phyloP scores from a whole-genome alignment of 31 red algal species.

The Odonthalia washingtoniensis region DNA sequence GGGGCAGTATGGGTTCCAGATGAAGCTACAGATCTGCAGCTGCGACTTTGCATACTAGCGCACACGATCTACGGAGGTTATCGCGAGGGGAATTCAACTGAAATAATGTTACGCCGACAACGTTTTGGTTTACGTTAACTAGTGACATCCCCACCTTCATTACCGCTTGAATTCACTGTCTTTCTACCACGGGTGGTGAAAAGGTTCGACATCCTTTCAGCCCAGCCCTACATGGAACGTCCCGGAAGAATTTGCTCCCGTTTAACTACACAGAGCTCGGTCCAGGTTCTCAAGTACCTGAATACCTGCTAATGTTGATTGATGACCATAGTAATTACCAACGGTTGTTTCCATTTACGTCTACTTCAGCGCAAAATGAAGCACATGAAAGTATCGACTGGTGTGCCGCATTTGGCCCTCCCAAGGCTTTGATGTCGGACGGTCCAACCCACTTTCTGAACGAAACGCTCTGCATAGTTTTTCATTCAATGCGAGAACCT shows the following conservation, averaged over 20 bases:
- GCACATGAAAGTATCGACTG: not conserved
- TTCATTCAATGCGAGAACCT: not conserved
- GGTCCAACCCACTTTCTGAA: not conserved
- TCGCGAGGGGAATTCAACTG: not conserved
- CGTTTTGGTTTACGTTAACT: not conserved
- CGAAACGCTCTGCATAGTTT: not conserved
- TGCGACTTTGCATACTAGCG: not conserved
- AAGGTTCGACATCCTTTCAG: not conserved
- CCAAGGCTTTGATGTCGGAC: not conserved
- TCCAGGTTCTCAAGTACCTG: not conserved
- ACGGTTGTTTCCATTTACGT: not conserved
- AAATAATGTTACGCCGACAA: not conserved
- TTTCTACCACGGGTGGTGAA: not conserved
- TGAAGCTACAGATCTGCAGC: not conserved
- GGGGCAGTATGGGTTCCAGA: not conserved
- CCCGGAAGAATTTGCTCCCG: not conserved
- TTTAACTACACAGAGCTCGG: not conserved
- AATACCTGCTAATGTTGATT: not conserved
- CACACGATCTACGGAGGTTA: not conserved
- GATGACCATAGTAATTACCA: not conserved
- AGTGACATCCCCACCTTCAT: not conserved
- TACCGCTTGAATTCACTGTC: not conserved
- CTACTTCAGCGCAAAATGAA: not conserved
- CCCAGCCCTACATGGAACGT: not conserved
- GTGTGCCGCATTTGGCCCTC: slow-evolving; percentile 5